Conservation (phyloP, 2,329 filamentous ascomycete species). For the Westerdykella sp. region DNA sequence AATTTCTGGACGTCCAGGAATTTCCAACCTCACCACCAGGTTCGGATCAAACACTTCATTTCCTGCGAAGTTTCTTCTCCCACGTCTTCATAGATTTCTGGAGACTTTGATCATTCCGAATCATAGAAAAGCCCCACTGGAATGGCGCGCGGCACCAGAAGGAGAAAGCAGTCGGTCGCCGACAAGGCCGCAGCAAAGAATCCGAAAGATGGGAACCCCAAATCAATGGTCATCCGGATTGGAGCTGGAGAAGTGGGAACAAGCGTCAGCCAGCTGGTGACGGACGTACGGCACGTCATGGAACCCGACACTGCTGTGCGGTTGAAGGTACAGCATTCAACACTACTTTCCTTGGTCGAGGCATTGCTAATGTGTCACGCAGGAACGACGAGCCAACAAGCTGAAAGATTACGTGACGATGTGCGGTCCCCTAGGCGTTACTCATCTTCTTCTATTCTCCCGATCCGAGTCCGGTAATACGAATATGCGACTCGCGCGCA, state of each 20-base stretch:
- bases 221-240: conserved; percentile 97
- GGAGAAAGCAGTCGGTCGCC: conserved; percentile 29
- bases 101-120: too few species aligned
- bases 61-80: too few species aligned
- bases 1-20: conserved; percentile 3
- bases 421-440: conserved; percentile 88
- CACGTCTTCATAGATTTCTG: too few species aligned
- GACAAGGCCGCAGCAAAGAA: conserved; percentile 46
- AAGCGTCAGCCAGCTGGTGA: conserved; percentile 83
- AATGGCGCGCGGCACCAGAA: conserved; percentile 29
- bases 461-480: conserved; percentile 85
- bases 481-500: conserved; percentile 79
- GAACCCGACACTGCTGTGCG: conserved; percentile 88
- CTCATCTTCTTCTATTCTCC: conserved; percentile 88
- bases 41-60: too few species aligned
- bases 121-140: too few species aligned
- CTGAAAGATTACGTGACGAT: conserved; percentile 91
- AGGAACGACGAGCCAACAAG: conserved; percentile 79
- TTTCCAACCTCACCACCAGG: too few species aligned
- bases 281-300: conserved; percentile 90
- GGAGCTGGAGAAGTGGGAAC: conserved; percentile 89
- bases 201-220: conserved; percentile 64
- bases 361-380: neutral
- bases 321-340: conserved; percentile 54
- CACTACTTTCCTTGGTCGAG: neutral